phyloP scores from a whole-genome alignment of 2,329 filamentous ascomycete species.

The Claviceps lovelessii region DNA sequence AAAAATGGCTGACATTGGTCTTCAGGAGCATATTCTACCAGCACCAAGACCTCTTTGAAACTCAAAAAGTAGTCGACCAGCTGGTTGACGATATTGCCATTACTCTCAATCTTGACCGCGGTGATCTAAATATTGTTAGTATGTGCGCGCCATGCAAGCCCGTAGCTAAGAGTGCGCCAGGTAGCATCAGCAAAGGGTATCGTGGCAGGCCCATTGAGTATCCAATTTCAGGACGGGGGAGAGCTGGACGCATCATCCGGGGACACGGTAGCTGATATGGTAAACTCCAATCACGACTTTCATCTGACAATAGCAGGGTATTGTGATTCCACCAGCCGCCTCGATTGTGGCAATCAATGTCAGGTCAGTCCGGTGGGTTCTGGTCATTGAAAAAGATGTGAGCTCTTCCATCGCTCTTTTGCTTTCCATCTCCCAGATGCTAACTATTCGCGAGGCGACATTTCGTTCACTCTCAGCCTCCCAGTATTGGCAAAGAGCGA shows the following conservation, averaged over 20 bases:
- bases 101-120: constrained; percentile 50
- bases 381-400: constrained; percentile 71
- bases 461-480: constrained; percentile 52
- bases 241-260: constrained; percentile 17
- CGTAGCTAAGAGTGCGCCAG: constrained; percentile 23
- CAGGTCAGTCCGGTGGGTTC: constrained; percentile 42
- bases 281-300: neutral
- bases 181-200: constrained; percentile 62
- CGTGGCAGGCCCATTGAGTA: constrained; percentile 41
- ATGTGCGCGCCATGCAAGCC: neutral
- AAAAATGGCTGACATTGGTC: neutral
- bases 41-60: constrained; percentile 55
- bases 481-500: constrained; percentile 35
- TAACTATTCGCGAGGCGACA: constrained; percentile 42
- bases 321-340: constrained; percentile 41
- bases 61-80: constrained; percentile 53
- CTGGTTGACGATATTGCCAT: constrained; percentile 62
- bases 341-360: constrained; percentile 37
- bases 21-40: constrained; percentile 67
- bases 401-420: constrained; percentile 1
- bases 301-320: constrained; percentile 31
- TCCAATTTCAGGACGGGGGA: constrained; percentile 32
- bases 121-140: constrained; percentile 55
- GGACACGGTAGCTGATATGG: constrained; percentile 14
- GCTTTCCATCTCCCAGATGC: neutral